These are phyloP conservation scores for Fraxinus nigra DNA, from an alignment of 305 asterid genomes.

Conservation along the genomic window DNA sequence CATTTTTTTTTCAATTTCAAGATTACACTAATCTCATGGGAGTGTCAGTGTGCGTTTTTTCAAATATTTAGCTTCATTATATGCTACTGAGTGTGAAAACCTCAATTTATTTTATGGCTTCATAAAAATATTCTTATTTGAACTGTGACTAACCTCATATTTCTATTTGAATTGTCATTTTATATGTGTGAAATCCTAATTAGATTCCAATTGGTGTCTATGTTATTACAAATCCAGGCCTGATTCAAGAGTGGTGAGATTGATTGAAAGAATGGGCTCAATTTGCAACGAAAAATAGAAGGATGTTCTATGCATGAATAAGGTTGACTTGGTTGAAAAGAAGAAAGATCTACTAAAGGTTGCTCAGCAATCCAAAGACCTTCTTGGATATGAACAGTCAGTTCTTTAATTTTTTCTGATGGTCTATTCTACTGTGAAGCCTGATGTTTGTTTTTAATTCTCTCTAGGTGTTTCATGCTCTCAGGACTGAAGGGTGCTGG, in stretches of 20 bases:
- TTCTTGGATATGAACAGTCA: constrained; percentile 83
- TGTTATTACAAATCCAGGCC: constrained; percentile 48
- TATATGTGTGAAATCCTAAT: background rate
- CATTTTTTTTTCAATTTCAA: no score
- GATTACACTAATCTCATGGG: no score
- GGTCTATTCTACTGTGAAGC: constrained; percentile 14
- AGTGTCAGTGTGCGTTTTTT: no score
- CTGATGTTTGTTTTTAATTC: constrained; percentile 28
- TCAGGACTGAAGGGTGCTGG: constrained; percentile 95
- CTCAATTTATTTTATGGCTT: no score
- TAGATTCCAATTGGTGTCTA: background rate
- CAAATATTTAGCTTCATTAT: no score
- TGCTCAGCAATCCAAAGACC: constrained; percentile 67
- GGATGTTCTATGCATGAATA: constrained; percentile 82
- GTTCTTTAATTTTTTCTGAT: constrained; percentile 16
- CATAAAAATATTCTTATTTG: background rate
- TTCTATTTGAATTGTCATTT: background rate
- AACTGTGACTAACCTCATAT: no score
- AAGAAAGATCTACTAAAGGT: constrained; percentile 72
- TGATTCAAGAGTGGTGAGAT: constrained; percentile 89
- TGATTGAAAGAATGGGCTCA: constrained; percentile 87
- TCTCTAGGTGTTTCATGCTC: constrained; percentile 66
- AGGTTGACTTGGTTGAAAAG: constrained; percentile 79
- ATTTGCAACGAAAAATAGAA: constrained; percentile 54
- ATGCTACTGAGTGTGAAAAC: no score